Base-by-base conservation (phyloP, 1,284 basidiomycete genomes). In the Bjerkandera adusta region DNA sequence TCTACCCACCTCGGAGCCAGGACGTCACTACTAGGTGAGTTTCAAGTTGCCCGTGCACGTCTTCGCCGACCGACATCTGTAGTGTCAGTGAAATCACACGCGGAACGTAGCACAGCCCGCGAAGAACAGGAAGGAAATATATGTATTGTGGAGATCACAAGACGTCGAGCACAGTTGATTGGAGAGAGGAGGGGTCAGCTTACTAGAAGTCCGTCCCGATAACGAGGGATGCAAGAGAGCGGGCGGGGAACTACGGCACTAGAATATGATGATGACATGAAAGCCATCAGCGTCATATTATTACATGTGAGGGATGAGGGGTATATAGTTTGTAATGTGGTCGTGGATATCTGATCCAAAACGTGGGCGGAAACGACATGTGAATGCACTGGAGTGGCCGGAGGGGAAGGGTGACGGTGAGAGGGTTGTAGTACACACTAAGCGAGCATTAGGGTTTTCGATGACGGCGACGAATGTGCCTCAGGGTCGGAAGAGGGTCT, bases 281-380 rank as follows among this genome's bases (percentile, higher is more conserved):
- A 21, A 56, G n/a, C n/a, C 53, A 52, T 56, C 57, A 57, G 62
- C 59, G 61, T 63, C 62, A 66, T 67, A 67, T 62, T 60, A 64
- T 66, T 67, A 67, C 65, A 67, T 54, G 55, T 48, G 46, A 48
- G 46, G 46, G 46, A 36, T 40, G 49, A 54, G 59, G 64, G 65
- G 65, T 65, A 65, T 66, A 66, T 62, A 62, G 60, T 55, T 62
- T 60, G 60, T 56, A 47, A 59, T 63, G 61, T 60, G 61, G 61
- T 61, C 58, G 52, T 53, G 55, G 57, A 61, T 58, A 56, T 57
- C 57, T 60, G 61, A 63, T 63, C 60, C 62, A 61, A 62, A 58
- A 57, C 55, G 51, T 51, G 56, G 51, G 56, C 50, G 56, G 53
- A 48, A 47, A 53, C 45, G 51, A 53, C 49, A 48, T 46, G 41